phyloP scores from a whole-genome alignment of 129 eudicot genomes.

The Pseudognaphalium luteoalbum region DNA sequence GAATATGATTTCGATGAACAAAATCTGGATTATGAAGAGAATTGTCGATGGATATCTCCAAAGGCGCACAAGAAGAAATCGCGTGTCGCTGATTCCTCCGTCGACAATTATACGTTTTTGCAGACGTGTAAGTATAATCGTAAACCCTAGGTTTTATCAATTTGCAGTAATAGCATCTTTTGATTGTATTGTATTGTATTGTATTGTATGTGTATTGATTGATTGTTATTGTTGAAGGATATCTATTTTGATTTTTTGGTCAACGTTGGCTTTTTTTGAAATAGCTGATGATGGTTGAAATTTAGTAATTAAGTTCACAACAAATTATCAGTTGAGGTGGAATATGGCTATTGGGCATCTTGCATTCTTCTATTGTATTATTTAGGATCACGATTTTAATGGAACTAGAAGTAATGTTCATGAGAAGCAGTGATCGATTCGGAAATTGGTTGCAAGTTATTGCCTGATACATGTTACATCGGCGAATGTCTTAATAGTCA shows the following conservation, averaged over 20 bases:
- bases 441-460: conserved; percentile 5
- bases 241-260: not conserved
- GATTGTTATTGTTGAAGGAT: not conserved
- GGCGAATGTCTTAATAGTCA: conserved; percentile 10
- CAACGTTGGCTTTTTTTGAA: not conserved
- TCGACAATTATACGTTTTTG: conserved; percentile 38
- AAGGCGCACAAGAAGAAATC: conserved; percentile 22
- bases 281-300: too few relatives aligned
- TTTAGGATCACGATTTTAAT: not conserved
- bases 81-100: conserved; percentile 4
- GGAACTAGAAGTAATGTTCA: not conserved
- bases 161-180: not conserved
- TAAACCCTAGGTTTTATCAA: conserved; percentile 8
- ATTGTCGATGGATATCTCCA: conserved; percentile 21
- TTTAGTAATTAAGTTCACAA: too few relatives aligned
- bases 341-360: not conserved
- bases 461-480: conserved; percentile 10
- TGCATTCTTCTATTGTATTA: too few relatives aligned
- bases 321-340: too few relatives aligned
- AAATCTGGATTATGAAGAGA: conserved; percentile 31
- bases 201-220: conserved; percentile 17
- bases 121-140: conserved; percentile 43
- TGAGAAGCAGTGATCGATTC: conserved; percentile 16
- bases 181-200: conserved; percentile 5
- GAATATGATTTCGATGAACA: not conserved